Evolutionary conservation across 208 protist genomes (phyloP), one percentile per base, ranked within the genome.

Genomic region (Acanthamoeba castellanii): DNA sequence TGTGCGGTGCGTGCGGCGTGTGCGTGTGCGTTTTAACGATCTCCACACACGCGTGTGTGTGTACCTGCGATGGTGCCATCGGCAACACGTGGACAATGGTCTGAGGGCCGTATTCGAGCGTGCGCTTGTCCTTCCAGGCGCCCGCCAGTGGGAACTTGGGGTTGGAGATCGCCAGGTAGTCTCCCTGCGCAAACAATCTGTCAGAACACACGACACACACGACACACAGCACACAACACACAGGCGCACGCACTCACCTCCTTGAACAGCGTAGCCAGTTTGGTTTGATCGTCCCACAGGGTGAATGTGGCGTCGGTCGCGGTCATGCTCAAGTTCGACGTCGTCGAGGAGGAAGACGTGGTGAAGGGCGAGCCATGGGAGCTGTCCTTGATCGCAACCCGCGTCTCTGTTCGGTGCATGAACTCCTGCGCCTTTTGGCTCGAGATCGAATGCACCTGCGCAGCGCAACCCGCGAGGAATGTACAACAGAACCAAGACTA

Each of bases 211-310:
- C n/a, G n/a, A n/a, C n/a, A n/a, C n/a, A n/a, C n/a, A n/a, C n/a
- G n/a, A n/a, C 64, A 9, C n/a, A 27, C n/a, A 5, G n/a, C 27
- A 9, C 64, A 70, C n/a, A 70, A 70, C 64, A 9, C 64, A 32
- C 5, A 9, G 4, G 4, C 64, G 16, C 3, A 32, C 64, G 4
- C 20, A 70, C 27, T 9, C n/a, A 70, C 64, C 64, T 76, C 68
- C 68, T 76, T 76, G 68, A 76, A 76, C n/a, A 76, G 68, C 11
- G 68, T 76, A 3, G 68, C 68, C 68, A 76, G 68, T 27, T 76
- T 76, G 27, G 68, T 76, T 37, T 76, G 27, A 27, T 76, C 68
- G 34, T 76, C 68, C 68, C 68, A 76, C 34, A 76, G 68, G 9
- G 68, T 76, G 34, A 76, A 76, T 2, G 34, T 45, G 27, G 68